Evolutionary conservation across 2,329 filamentous ascomycete genomes (phyloP).

Genomic region (Verticillium klebahnii): DNA sequence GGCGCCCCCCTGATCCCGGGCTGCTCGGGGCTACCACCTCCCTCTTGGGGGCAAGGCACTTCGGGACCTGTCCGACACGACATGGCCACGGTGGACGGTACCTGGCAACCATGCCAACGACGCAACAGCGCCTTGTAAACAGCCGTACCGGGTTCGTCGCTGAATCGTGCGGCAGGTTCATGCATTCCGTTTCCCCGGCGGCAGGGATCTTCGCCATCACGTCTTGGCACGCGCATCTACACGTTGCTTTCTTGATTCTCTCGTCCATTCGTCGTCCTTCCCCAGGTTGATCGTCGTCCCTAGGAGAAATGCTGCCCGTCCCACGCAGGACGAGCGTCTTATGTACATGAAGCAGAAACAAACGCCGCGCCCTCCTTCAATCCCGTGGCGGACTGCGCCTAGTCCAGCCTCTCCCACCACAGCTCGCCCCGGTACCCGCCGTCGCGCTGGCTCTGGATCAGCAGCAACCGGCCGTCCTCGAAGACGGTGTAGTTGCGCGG

Average conservation of each 20-base stretch:
- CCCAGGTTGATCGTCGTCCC: neutral
- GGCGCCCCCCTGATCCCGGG: too few species aligned
- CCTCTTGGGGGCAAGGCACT: neutral
- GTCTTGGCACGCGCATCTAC: neutral
- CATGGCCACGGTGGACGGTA: neutral
- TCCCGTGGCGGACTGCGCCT: neutral
- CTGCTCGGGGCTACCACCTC: neutral
- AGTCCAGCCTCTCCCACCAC: conserved; percentile 13
- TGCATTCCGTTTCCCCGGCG: neutral
- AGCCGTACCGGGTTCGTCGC: neutral
- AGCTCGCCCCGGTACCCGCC: conserved; percentile 10
- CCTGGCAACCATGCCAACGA: neutral
- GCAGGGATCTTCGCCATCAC: neutral
- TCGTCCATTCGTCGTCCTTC: neutral
- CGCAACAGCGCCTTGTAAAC: neutral
- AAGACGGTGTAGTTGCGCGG: conserved; percentile 15
- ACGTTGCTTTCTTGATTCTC: neutral
- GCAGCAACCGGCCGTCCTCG: conserved; percentile 6
- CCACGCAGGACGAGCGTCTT: neutral
- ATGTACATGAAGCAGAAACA: too few species aligned
- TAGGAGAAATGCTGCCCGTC: neutral
- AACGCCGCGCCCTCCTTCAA: too few species aligned
- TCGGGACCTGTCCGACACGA: neutral
- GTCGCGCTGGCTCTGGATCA: conserved; percentile 8
- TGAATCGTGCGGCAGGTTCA: neutral